phyloP scores from a whole-genome alignment of 148 eudicot genomes.

The Rhododendron ovatum region DNA sequence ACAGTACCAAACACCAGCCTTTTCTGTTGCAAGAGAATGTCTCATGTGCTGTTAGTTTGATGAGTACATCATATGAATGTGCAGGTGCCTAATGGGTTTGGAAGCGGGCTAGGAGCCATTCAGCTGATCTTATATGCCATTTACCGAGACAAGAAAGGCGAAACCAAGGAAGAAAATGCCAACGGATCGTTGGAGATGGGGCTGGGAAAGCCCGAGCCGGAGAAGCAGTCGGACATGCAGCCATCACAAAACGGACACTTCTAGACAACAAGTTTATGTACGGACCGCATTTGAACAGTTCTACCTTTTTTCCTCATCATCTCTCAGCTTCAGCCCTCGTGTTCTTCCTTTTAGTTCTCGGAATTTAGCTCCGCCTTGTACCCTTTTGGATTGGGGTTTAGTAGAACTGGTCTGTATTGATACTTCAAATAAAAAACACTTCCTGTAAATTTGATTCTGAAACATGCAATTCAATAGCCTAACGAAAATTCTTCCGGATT shows the following conservation, averaged over 20 bases:
- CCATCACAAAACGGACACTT: background rate
- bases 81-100: constrained; percentile 84
- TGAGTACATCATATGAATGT: background rate
- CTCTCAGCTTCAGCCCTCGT: background rate
- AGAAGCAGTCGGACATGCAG: background rate
- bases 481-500: background rate
- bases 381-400: background rate
- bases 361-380: background rate
- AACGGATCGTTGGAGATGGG: constrained; percentile 47
- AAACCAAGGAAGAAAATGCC: constrained; percentile 16
- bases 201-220: background rate
- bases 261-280: background rate
- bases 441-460: too few relatives aligned
- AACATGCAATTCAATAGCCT: background rate
- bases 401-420: background rate
- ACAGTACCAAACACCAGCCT: too few relatives aligned
- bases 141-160: constrained; percentile 39
- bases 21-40: background rate
- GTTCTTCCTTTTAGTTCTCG: background rate
- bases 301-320: background rate
- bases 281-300: background rate
- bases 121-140: constrained; percentile 68
- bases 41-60: background rate
- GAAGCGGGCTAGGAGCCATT: constrained; percentile 58
- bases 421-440: background rate